These are phyloP conservation scores for Flaveria brownii DNA, from an alignment of 129 eudicot species.

Conservation along the genomic window DNA sequence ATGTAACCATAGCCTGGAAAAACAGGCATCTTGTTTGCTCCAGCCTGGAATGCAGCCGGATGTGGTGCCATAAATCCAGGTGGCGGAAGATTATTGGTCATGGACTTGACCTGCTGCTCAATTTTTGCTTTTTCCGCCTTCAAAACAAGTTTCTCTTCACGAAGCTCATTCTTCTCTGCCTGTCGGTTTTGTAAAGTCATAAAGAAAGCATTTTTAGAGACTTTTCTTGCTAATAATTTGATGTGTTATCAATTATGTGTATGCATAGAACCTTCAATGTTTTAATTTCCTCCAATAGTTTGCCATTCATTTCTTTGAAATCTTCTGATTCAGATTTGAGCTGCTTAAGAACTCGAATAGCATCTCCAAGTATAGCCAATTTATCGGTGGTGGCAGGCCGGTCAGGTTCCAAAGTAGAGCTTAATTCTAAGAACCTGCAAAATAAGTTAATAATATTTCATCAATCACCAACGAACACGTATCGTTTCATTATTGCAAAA, in stretches of 20 bases:
- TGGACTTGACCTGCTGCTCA: slow-evolving; percentile 72
- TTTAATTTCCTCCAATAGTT: slow-evolving; percentile 75
- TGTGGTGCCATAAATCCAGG: slow-evolving; percentile 63
- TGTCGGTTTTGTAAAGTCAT: slow-evolving; percentile 31
- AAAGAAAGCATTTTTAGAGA: neutral
- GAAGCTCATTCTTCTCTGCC: slow-evolving; percentile 94
- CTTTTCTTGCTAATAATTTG: neutral
- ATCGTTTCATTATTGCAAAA: slow-evolving; percentile 1
- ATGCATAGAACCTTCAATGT: slow-evolving; percentile 60
- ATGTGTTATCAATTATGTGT: neutral
- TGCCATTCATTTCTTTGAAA: slow-evolving; percentile 58
- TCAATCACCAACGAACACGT: neutral
- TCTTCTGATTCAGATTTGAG: slow-evolving; percentile 68
- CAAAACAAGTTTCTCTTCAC: slow-evolving; percentile 74
- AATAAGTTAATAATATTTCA: neutral
- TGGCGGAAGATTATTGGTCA: slow-evolving; percentile 44
- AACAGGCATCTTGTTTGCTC: slow-evolving; percentile 63
- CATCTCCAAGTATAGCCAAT: slow-evolving; percentile 71
- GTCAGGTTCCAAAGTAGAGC: slow-evolving; percentile 78
- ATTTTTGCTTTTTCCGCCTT: slow-evolving; percentile 72
- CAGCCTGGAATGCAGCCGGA: slow-evolving; percentile 58
- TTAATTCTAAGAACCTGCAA: slow-evolving; percentile 72
- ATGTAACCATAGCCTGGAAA: slow-evolving; percentile 67
- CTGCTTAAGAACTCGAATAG: slow-evolving; percentile 77
- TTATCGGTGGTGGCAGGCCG: slow-evolving; percentile 79